Evolutionary conservation across 495 filamentous ascomycete genomes (phyloP), one percentile per base, ranked within the genome.

Genomic region (Tuber brumale): DNA sequence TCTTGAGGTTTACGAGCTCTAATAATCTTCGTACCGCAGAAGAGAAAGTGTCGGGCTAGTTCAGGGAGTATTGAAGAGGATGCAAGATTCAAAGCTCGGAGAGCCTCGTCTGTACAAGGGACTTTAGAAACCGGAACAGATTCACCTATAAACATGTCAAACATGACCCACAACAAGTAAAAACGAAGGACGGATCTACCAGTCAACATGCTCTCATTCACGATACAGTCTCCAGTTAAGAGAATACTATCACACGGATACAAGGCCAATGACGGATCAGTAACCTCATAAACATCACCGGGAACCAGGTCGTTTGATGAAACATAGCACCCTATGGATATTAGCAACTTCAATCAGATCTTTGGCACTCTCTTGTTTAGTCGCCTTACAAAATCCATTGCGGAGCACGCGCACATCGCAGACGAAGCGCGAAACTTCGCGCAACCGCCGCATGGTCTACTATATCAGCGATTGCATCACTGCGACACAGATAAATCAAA

Each of bases 191-290:
- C 3, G 72, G 31, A 82, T 85, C 80, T 82, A 91, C 91, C 92
- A 57, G 96, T 99, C 44, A 99, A 89, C 96, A 99, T 99, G 86
- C 95, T 97, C 84, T 99, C 96, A 83, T 99, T 99, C 76, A 99
- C 94, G 77, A 99, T 98, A 84, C 94, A 97, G 84, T 99, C 96
- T 39, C 96, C 96, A 73, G 92, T 92, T 8, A 99, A 85, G 12
- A 99, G 86, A 51, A 99, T 86, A 83, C 94, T 96, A 85, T 99
- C 96, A 81, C 93, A 94, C 18, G 96, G 96, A 80, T 97, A 92
- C 80, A 96, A 92, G n/a, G 90, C 89, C 42, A 99, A 86, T n/a
- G 90, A 94, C 21, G 95, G 96, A 84, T 99, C 96, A 73, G 95
- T 97, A 66, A 98, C 89, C 85, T 99, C 96, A 83, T 97, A 99